Evolutionary conservation across 2,329 filamentous ascomycete species (phyloP), one percentile per base, ranked within the genome.

Genomic region (Emericellopsis cladophorae): DNA sequence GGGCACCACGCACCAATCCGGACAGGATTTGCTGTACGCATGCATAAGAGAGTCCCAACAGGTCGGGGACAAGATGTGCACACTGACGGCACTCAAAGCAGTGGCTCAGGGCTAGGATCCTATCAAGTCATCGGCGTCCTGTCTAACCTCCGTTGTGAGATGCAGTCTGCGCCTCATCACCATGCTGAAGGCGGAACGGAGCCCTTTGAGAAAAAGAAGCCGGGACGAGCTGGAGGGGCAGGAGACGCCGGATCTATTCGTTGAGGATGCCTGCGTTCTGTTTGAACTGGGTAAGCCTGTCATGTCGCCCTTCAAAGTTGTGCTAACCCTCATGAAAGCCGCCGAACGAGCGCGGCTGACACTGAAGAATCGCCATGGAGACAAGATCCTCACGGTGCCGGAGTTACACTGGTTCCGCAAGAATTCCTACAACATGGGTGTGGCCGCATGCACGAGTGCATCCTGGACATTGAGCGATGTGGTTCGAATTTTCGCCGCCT

Each of bases 341-440:
- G 49, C 51, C 21, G 49, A 51, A 22, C 40, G 51, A 41, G 51
- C 58, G 16, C 43, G 62, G 26, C 47, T 58, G 44, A 58, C 55
- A 15, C 60, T 52, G 3, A 63, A 53, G 40, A 63, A 63, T 46
- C 55, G 50, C 33, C 50, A 62, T 15, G 65, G 63, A 8, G 57
- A 60, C 26, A 73, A 60, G 45, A 43, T 69, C 1, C 87, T 88
- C 52, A 74, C 70, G 1, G 43, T 69, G 1, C 56, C 67, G 4
- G 87, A 95, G 50, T 65, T 93, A 4, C 73, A 89, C 48, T 94
- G 87, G 87, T 89, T 94, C 54, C 81, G 80, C 31, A 80, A 80
- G 46, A 90, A 84, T 46, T 72, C 82, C 1, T 94, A 93, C 63
- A 93, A 92, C 48, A 57, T 88, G 7, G 80, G 79, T 0, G 59